Evolutionary conservation across 129 eudicot genomes (phyloP), one percentile per base, ranked within the genome.

Genomic region (Flaveria sonorensis): DNA sequence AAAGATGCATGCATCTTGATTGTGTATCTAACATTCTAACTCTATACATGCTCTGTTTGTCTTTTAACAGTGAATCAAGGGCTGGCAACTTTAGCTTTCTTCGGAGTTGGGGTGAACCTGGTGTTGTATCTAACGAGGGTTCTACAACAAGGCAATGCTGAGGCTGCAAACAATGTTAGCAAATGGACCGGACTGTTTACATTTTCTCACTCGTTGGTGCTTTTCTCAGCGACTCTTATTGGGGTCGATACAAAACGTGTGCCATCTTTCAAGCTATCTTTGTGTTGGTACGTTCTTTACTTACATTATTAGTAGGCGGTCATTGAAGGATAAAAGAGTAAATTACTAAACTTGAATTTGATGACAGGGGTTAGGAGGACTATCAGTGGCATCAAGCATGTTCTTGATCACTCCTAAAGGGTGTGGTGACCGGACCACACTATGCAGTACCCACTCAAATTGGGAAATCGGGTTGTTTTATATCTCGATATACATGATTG

Each of bases 141-240:
- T 71, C 84, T 94, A 63, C 90, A 92, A 46, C 87, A 94, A 61
- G 75, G 86, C 81, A 94, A 94, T 77, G 96, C 93, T 21, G 98
- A 89, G 84, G 97, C 98, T 74, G 98, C 97, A 10, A 93, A 93
- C 80, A 90, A 84, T 55, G 98, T 93, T 61, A 93, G 98, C 87
- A 93, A 93, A 84, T 93, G 98, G 98, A 94, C 98, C 14, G 98
- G 74, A 94, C 98, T 1, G 98, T 94, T 72, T 91, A 94, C 76
- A 91, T 91, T 51, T 94, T 89, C 92, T 94, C 98, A 18, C 98
- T 94, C 12, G 97, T 94, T 6, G 98, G 98, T 2, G 98, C 98
- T 24, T 94, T 94, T 73, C 96, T 94, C 12, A 94, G 98, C 19
- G 98, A 94, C 86, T 89, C 97, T 4, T 91, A 91, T 30, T 94